Conservation (phyloP, 2,329 filamentous ascomycete species). For the Magnaporthiopsis rhizophila region DNA sequence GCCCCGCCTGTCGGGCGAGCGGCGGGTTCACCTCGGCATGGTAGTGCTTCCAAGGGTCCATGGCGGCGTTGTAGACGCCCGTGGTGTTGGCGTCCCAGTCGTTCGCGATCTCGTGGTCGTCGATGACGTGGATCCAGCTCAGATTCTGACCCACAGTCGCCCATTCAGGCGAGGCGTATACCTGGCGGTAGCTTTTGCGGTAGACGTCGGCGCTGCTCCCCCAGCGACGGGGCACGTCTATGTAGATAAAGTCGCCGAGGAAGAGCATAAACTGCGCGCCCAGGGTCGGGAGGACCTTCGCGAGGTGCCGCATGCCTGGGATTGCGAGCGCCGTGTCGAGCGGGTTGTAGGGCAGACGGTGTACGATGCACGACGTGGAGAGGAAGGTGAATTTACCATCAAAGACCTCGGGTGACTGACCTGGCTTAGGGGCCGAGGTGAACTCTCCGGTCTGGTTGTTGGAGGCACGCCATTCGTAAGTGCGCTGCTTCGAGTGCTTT, state of each 20-base stretch:
- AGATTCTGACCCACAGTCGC: slow-evolving; percentile 62
- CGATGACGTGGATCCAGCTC: slow-evolving; percentile 96
- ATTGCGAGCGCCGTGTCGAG: slow-evolving; percentile 77
- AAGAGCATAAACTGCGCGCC: slow-evolving; percentile 74
- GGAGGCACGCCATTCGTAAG: slow-evolving; percentile 78
- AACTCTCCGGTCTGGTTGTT: slow-evolving; percentile 84
- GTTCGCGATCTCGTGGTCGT: slow-evolving; percentile 94
- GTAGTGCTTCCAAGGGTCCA: slow-evolving; percentile 81
- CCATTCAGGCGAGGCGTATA: slow-evolving; percentile 97
- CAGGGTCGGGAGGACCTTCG: slow-evolving; percentile 62
- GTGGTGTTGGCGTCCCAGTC: slow-evolving; percentile 83
- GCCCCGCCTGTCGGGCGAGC: slow-evolving; percentile 41
- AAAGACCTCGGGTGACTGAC: slow-evolving; percentile 50
- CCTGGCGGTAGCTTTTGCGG: slow-evolving; percentile 82
- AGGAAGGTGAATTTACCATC: slow-evolving; percentile 79
- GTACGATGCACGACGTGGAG: slow-evolving; percentile 87
- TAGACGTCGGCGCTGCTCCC: slow-evolving; percentile 69
- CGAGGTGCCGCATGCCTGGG: slow-evolving; percentile 70
- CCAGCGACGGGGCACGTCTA: slow-evolving; percentile 78
- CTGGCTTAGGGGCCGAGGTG: slow-evolving; percentile 63
- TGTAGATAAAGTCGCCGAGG: slow-evolving; percentile 82
- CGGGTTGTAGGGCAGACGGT: slow-evolving; percentile 81
- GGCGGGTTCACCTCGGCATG: slow-evolving; percentile 82
- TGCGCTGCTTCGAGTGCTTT: slow-evolving; percentile 57
- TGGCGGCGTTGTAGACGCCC: slow-evolving; percentile 69